Evolutionary conservation across 768 basidiomycete genomes (phyloP).

Genomic region (Auriscalpium microsporum): DNA sequence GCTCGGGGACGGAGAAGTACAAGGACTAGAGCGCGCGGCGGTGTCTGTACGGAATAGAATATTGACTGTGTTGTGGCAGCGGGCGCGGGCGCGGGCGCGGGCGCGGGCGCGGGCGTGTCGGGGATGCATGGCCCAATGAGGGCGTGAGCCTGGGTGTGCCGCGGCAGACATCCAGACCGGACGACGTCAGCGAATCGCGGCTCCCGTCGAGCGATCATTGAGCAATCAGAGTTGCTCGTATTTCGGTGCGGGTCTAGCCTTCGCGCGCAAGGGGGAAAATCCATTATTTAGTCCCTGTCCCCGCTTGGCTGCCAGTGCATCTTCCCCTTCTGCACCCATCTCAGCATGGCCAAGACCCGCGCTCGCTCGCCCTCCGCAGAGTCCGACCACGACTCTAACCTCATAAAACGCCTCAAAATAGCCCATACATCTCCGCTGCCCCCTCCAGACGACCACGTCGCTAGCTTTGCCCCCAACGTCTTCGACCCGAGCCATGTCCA

Average conservation of each 20-base stretch:
- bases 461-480: constrained; percentile 42
- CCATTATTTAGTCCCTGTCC: background rate
- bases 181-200: no score
- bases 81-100: no score
- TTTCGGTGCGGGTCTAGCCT: background rate
- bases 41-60: no score
- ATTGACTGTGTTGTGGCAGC: no score
- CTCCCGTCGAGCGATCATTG: background rate
- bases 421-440: constrained; percentile 22
- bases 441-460: constrained; percentile 19
- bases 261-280: background rate
- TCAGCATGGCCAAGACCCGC: constrained; percentile 38
- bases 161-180: no score
- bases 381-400: constrained; percentile 26
- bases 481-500: constrained; percentile 52
- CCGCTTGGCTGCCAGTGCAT: background rate
- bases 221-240: background rate
- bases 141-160: no score
- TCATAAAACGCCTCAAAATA: constrained; percentile 30
- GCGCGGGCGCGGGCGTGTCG: no score
- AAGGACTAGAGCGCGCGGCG: constrained; percentile 8
- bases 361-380: constrained; percentile 37
- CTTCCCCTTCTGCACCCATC: background rate
- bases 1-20: constrained; percentile 18
- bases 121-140: no score